phyloP scores from a whole-genome alignment of 352 stramenopile species.

The Globisporangium perplexum region DNA sequence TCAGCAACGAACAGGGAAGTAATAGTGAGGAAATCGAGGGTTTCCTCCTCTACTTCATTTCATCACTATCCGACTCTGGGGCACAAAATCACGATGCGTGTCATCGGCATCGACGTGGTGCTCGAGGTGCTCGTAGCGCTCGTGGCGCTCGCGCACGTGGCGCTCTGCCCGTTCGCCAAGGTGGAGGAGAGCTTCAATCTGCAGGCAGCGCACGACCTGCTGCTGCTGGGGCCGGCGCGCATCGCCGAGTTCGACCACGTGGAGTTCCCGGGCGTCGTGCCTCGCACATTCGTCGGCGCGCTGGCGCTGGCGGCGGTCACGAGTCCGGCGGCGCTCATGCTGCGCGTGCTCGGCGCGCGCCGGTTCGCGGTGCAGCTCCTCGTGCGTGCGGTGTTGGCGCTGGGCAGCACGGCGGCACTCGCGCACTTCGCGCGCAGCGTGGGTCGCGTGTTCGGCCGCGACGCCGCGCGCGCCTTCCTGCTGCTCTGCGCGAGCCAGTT shows the following conservation, averaged over 20 bases:
- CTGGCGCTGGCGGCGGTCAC: slow-evolving; percentile 49
- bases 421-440: slow-evolving; percentile 27
- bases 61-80: neutral
- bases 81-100: neutral
- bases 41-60: too few relatives aligned
- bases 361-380: slow-evolving; percentile 59
- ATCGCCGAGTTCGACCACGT: slow-evolving; percentile 93
- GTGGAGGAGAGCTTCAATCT: slow-evolving; percentile 99
- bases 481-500: slow-evolving; percentile 92
- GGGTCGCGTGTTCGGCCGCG: neutral
- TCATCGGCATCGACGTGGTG: neutral
- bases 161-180: slow-evolving; percentile 74
- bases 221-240: slow-evolving; percentile 53
- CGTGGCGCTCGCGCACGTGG: slow-evolving; percentile 37
- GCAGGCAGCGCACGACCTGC: slow-evolving; percentile 97
- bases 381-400: slow-evolving; percentile 54
- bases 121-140: slow-evolving; percentile 13
- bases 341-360: slow-evolving; percentile 16
- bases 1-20: neutral
- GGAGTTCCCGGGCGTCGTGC: slow-evolving; percentile 97
- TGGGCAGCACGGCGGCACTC: slow-evolving; percentile 52
- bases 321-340: slow-evolving; percentile 32
- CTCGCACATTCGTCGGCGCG: slow-evolving; percentile 94
- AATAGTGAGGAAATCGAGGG: neutral
- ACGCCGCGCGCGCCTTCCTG: slow-evolving; percentile 72